Percentiles rank a stretch among this genome's conserved stretches.
phyloP scores from a whole-genome alignment of 257 asterid genomes.

The Solanum dulcamara region DNA sequence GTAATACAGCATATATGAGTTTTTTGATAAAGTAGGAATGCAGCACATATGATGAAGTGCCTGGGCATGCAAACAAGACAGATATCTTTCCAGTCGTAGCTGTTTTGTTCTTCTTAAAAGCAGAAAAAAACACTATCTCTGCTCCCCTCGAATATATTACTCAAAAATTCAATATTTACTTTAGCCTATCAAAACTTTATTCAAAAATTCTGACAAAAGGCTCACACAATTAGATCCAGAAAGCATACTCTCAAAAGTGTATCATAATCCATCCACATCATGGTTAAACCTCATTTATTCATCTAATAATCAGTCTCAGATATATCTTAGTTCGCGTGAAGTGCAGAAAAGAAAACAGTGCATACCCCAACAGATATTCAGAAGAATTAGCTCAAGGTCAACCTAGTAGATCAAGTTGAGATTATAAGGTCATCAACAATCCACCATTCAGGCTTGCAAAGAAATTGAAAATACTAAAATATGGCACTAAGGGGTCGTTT shows the following conservation, averaged over 20 bases:
- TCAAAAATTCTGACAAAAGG: not conserved
- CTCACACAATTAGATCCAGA: not conserved
- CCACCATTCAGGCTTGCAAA: no score
- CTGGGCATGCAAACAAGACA: not conserved
- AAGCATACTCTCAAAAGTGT: not conserved
- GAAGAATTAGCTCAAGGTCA: not conserved
- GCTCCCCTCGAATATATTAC: not conserved
- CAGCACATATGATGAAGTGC: not conserved
- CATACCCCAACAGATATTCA: not conserved
- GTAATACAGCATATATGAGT: not conserved
- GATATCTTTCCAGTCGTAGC: not conserved
- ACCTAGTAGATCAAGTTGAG: not conserved
- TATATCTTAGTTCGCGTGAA: not conserved
- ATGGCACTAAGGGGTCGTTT: not conserved
- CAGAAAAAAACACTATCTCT: not conserved
- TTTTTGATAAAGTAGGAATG: not conserved
- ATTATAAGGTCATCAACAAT: no score
- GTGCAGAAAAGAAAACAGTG: not conserved
- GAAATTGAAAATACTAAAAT: no score
- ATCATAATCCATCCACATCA: not conserved
- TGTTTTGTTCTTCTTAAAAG: not conserved
- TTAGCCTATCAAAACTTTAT: not conserved
- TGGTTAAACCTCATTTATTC: not conserved
- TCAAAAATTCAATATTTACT: not conserved
- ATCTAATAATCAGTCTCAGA: not conserved